Base-by-base conservation (phyloP, 2,329 filamentous ascomycete species). In the Fusarium nygamai region DNA sequence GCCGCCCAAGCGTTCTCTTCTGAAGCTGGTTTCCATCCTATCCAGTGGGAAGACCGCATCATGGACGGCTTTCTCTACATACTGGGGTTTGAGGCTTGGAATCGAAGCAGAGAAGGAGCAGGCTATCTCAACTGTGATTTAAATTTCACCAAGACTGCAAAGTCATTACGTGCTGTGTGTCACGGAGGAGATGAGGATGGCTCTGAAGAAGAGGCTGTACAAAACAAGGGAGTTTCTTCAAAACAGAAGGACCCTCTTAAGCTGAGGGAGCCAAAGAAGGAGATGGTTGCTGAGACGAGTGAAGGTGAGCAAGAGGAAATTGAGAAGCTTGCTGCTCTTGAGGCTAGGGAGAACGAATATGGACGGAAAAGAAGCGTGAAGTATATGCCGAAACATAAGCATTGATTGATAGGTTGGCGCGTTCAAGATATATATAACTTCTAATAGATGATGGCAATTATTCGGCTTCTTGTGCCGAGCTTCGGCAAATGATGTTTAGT, bases 291-390 rank as follows among this genome's bases (percentile, higher is more conserved):
- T 1, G 51, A 58, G 10, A 2, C n/a, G 2, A 24, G 4, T 6
- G 58, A 69, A 0, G 67, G 34, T 0, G 58, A 64, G 8, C 11
- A 20, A 8, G 29, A 8, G 8, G 16, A 53, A 6, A 20, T 10
- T 6, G 36, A 69, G 0, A 12, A 43, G 2, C 20, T 69, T 4
- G 22, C 44, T 6, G 19, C 1, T n/a, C 16, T 69, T 2, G 67
- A 69, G 22, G 8, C 22, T 1, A 6, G 2, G 0, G 67, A 69
- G 8, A n/a, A 20, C 0, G 34, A 47, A 5, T 64, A 69, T 13
- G 67, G 67, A 1, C 39, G 65, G 7, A 69, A 69, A 7, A 39
- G 65, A n/a, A 69, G 67, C 2, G 24, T 4, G 1, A 69, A 69
- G n/a, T 69, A 69, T 10, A 3, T 58, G 2, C n/a, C 8, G 1